Conservation (phyloP, 441 rosid species). For the Gossypium trilobum region DNA sequence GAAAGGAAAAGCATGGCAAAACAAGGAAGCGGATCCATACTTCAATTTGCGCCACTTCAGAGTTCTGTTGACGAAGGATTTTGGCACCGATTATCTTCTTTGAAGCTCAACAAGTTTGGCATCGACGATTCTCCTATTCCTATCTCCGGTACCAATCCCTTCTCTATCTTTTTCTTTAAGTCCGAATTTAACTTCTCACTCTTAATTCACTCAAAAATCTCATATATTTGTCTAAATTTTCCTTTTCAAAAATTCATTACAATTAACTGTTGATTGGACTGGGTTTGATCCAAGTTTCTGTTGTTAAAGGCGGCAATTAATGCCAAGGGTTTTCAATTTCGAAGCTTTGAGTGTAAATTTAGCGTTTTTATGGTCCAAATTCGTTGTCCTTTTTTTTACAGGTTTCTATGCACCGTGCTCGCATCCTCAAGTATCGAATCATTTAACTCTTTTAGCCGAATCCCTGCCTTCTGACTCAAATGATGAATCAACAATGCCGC, state of each 20-base stretch:
- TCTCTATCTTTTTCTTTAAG: background rate
- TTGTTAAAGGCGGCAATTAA: background rate
- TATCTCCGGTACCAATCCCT: constrained; percentile 44
- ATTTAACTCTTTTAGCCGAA: constrained; percentile 56
- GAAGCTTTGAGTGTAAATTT: background rate
- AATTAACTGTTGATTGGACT: background rate
- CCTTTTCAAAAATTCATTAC: background rate
- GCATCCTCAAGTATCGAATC: constrained; percentile 68
- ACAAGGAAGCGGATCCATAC: constrained; percentile 32
- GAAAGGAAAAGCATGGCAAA: constrained; percentile 21
- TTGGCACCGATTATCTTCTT: constrained; percentile 79
- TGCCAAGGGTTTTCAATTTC: background rate
- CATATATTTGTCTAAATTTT: background rate
- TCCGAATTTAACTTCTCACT: background rate
- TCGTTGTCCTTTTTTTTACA: constrained; percentile 15
- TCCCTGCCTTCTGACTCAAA: constrained; percentile 46
- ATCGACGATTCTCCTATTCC: constrained; percentile 83
- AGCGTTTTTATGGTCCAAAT: constrained; percentile 3
- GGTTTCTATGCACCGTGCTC: constrained; percentile 92
- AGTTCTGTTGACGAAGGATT: constrained; percentile 82
- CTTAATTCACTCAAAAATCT: background rate
- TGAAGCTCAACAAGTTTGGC: constrained; percentile 76
- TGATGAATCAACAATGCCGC: constrained; percentile 22
- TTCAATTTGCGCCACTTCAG: constrained; percentile 68
- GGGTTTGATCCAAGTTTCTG: background rate